Conservation (phyloP, 768 basidiomycete species). For the Favolaschia claudopus region DNA sequence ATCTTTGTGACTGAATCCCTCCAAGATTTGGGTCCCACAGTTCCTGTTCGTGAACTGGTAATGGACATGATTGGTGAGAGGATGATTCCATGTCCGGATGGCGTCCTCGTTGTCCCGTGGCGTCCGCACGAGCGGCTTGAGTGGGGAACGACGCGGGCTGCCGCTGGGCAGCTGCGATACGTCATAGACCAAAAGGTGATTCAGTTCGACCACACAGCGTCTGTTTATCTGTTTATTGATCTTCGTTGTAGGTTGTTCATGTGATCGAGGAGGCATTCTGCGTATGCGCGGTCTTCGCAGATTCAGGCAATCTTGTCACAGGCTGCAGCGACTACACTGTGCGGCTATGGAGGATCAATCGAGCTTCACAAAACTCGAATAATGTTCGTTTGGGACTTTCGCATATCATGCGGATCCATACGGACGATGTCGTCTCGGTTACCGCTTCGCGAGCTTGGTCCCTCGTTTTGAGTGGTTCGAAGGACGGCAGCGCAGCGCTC, state of each 20-base stretch:
- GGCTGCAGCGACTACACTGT: slow-evolving; percentile 84
- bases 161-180: slow-evolving; percentile 64
- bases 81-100: slow-evolving; percentile 68
- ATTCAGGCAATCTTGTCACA: slow-evolving; percentile 75
- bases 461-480: slow-evolving; percentile 80
- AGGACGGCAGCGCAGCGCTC: slow-evolving; percentile 84
- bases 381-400: slow-evolving; percentile 49
- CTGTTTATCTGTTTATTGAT: background rate
- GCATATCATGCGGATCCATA: slow-evolving; percentile 85
- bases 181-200: slow-evolving; percentile 69
- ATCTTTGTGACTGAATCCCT: background rate
- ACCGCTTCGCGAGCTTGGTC: slow-evolving; percentile 85
- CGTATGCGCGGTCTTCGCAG: slow-evolving; percentile 81
- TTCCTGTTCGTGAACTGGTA: slow-evolving; percentile 57
- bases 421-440: slow-evolving; percentile 69
- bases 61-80: slow-evolving; percentile 66
- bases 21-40: slow-evolving; percentile 56
- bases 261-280: slow-evolving; percentile 78
- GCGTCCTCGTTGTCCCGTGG: slow-evolving; percentile 62
- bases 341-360: slow-evolving; percentile 78
- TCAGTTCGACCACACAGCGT: background rate
- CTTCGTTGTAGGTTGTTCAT: slow-evolving; percentile 65
- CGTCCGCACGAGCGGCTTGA: slow-evolving; percentile 73
- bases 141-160: slow-evolving; percentile 60
- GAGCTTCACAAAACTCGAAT: slow-evolving; percentile 39